phyloP scores from a whole-genome alignment of 1,284 basidiomycete genomes.

The Fomitopsis schrenkii region DNA sequence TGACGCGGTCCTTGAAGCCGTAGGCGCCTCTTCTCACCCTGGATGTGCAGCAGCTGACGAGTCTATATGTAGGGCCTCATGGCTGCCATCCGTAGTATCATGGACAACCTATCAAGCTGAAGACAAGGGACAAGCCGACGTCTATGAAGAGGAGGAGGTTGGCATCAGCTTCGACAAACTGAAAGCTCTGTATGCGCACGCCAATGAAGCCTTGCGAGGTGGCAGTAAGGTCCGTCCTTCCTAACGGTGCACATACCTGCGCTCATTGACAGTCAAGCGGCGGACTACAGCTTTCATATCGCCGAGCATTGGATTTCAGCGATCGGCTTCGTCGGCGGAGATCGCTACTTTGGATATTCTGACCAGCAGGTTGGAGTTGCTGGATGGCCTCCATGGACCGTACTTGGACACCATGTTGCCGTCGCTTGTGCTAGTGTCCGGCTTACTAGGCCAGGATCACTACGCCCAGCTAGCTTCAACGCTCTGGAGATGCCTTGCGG shows the following conservation, averaged over 20 bases:
- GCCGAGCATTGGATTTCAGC: conserved; percentile 23
- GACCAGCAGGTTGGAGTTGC: conserved; percentile 32
- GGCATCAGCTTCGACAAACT: conserved; percentile 39
- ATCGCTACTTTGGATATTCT: conserved; percentile 10
- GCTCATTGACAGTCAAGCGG: conserved; percentile 9
- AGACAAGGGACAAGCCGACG: conserved; percentile 31
- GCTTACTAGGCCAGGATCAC: conserved; percentile 44
- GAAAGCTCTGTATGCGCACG: conserved; percentile 45
- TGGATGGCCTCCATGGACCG: conserved; percentile 42
- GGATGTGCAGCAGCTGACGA: background rate
- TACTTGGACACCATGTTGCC: conserved; percentile 45
- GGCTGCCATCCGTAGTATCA: conserved; percentile 48
- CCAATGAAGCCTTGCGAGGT: conserved; percentile 39
- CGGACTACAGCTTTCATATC: conserved; percentile 27
- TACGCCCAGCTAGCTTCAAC: conserved; percentile 43
- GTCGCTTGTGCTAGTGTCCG: conserved; percentile 58
- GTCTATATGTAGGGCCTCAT: conserved; percentile 41
- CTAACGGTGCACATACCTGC: background rate
- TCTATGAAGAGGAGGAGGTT: conserved; percentile 37
- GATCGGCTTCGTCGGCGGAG: conserved; percentile 3
- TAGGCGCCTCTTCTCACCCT: conserved; percentile 30
- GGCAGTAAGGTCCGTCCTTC: conserved; percentile 36
- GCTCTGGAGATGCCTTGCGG: conserved; percentile 55
- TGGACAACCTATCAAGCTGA: conserved; percentile 45
- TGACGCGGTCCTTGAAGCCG: conserved; percentile 59